Evolutionary conservation across 345 rosid genomes (phyloP), one percentile per base, ranked within the genome.

Genomic region (Citrus inodora): DNA sequence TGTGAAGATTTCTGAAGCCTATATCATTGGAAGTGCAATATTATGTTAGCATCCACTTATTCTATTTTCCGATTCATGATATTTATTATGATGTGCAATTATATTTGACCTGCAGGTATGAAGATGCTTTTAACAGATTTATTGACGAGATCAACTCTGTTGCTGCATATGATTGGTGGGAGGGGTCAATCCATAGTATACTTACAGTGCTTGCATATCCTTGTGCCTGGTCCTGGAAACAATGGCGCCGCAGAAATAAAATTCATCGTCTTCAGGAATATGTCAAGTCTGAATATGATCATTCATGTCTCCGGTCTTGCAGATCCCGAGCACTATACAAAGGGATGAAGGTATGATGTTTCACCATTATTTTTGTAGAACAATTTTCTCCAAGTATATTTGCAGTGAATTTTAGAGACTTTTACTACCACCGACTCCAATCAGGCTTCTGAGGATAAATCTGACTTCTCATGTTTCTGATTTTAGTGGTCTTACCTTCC

Each of bases 81-180:
- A 71, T 53, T 68, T 46, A 61, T 79, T 38, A 53, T 78, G 70
- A 56, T 40, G 27, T 73, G 37, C 53, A 48, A 79, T 30, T 68
- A 42, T 73, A 55, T 83, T 78, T 84, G 70, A 76, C 81, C 16
- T 69, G 81, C 87, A 96, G 99, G 83, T 96, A 96, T 74, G 99
- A 96, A 88, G 99, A 94, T 88, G 97, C 97, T 81, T 96, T 91
- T 84, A 96, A 94, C 83, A 89, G 97, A 85, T 94, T 96, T 80
- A 94, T 96, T 85, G 97, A 94, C 80, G 98, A 92, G 84, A 92
- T 96, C 38, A 96, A 96, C 86, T 92, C 99, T 60, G 95, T 92
- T 80, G 97, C 99, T 77, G 98, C 98, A 61, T 96, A 92, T 89
- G 95, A 96, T 82, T 96, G 99, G 99, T 96, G 99, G 99, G 99